Base-by-base conservation (phyloP, 345 rosid species). In the Turnera subulata region DNA sequence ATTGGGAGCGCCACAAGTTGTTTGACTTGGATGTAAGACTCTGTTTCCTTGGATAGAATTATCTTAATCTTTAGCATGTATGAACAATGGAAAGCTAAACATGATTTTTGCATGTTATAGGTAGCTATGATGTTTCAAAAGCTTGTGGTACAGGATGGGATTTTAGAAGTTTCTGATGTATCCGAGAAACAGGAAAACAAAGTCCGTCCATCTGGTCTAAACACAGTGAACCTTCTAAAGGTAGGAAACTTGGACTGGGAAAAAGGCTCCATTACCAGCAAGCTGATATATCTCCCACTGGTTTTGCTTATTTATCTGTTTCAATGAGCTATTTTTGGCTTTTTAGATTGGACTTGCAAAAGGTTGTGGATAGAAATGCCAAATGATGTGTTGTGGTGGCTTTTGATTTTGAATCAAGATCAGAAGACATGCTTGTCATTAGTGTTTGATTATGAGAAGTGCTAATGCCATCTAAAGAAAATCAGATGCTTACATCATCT, bases 201-300 rank as follows among this genome's bases (percentile, higher is more conserved):
- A 82, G 85, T 80, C 48, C 98, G 96, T 35, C 98, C 95, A 66
- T 49, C 73, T 57, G 96, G 98, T 66, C 89, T 89, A 49, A 92
- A 92, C 80, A 89, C 98, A 11, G 95, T 92, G 68, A 86, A 82
- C 78, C 86, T 92, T 61, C 76, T 92, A 55, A 89, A 89, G 98
- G 98, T 54, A 70, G 82, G 55, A 58, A 58, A 64, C 10, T 52
- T 56, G 16, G 1, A 7, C 13, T 37, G 13, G 40, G 13, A 7
- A 37, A 37, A 37, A 37, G 40, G 40, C 2, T n/a, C n/a, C n/a
- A n/a, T n/a, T n/a, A n/a, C n/a, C n/a, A n/a, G n/a, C n/a, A n/a
- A n/a, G n/a, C n/a, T n/a, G n/a, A n/a, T n/a, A n/a, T n/a, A n/a
- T n/a, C n/a, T n/a, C n/a, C n/a, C n/a, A n/a, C n/a, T n/a, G n/a